phyloP scores from a whole-genome alignment of 257 asterid genomes.

The Scutellaria galericulata region DNA sequence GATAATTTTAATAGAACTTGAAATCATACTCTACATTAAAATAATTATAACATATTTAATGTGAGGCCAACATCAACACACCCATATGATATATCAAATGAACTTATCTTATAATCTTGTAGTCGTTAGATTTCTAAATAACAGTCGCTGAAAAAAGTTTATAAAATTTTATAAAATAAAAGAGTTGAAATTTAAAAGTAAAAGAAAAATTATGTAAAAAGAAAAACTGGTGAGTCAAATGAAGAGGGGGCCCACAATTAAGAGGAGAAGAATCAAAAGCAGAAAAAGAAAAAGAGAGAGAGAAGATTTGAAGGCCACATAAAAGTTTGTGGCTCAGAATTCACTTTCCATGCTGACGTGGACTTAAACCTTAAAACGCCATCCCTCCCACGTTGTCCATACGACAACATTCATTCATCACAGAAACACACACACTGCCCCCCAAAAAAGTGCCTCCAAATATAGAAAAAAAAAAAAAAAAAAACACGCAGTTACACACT shows the following conservation, averaged over 20 bases:
- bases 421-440: constrained; percentile 11
- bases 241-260: constrained; percentile 39
- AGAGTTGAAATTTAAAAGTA: background rate
- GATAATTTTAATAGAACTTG: no score
- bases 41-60: no score
- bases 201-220: background rate
- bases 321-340: constrained; percentile 69
- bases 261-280: constrained; percentile 39
- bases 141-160: no score
- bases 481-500: constrained; percentile 30
- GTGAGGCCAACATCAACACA: no score
- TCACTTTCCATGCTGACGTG: constrained; percentile 54
- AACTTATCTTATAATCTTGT: no score
- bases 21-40: no score
- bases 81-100: no score
- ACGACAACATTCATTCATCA: constrained; percentile 28
- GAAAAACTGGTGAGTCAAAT: constrained; percentile 42
- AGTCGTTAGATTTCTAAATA: no score
- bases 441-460: constrained; percentile 31
- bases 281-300: constrained; percentile 37
- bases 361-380: constrained; percentile 27
- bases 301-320: constrained; percentile 61
- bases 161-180: no score
- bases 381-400: constrained; percentile 31
- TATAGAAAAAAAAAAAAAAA: background rate